Evolutionary conservation across 1,139 yeast species (phyloP), one percentile per base, ranked within the genome.

Genomic region (Casaregolazyma suthepensis): DNA sequence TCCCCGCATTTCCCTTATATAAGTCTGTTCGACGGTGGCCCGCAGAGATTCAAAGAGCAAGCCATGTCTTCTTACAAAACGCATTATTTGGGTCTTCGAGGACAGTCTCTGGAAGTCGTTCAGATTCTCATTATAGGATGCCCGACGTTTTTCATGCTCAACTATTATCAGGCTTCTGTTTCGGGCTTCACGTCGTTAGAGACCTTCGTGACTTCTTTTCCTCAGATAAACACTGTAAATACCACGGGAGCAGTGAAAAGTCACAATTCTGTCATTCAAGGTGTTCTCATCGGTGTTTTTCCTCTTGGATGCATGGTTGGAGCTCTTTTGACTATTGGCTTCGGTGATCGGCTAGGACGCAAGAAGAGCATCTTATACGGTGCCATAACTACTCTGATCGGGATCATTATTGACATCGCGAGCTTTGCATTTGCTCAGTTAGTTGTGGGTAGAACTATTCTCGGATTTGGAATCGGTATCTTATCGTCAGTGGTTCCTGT

Each of bases 291-390:
- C 6, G 77, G 90, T 0, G 79, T 85, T 67, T 86, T 84, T 68
- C 91, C 85, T 66, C 69, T 86, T 54, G 94, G 94, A 13, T 85
- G 90, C 75, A 80, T 86, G 73, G 76, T 80, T 59, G 94, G 94
- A 60, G 88, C 90, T 38, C 60, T 63, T 59, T 79, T 58, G 56
- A 85, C 86, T 7, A 76, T 83, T 71, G 72, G 78, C 63, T 69
- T 73, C 57, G 93, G 93, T 46, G 96, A 91, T 67, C 65, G 77
- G 45, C 66, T 84, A 52, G 97, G 97, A 46, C 80, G 97, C 66
- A 85, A 81, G 64, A 81, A 82, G 15, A 82, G 85, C 46, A 75
- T 90, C 51, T 82, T 88, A 78, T 76, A 83, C 44, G 83, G 96
- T 13, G 85, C 90, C 58, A 66, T 83, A 5, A 71, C 89, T 62